A percentile compares a stretch with the other conserved stretches of the same genome.
Evolutionary conservation across 1,284 basidiomycete species (phyloP).

Genomic region (Pascua guehoae): DNA sequence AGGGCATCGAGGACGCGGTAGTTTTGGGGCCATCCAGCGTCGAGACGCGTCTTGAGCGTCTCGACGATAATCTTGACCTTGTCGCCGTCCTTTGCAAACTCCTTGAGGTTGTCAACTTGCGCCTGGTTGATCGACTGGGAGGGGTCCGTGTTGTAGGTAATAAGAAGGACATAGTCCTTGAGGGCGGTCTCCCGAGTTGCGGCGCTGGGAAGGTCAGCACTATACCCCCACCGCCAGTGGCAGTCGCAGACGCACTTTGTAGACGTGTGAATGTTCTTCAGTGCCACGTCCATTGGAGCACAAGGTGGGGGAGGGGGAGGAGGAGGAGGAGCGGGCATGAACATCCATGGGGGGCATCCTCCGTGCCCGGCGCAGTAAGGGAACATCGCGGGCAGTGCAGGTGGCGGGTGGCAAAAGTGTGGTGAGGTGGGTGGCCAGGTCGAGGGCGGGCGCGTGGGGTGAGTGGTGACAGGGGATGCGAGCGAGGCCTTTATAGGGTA

Average conservation of each 20-base stretch:
- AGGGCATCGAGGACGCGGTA: slow-evolving; percentile 41
- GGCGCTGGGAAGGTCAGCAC: neutral
- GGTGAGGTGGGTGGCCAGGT: too few relatives aligned
- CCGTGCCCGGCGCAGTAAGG: too few relatives aligned
- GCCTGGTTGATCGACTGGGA: neutral
- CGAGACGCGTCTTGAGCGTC: slow-evolving; percentile 35
- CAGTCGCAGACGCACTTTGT: neutral
- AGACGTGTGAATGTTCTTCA: neutral
- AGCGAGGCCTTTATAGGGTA: too few relatives aligned
- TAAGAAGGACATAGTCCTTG: slow-evolving; percentile 29
- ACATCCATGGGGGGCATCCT: too few relatives aligned
- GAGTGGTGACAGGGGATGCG: too few relatives aligned
- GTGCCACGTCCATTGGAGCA: neutral
- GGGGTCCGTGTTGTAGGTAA: slow-evolving; percentile 18
- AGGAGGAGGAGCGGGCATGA: too few relatives aligned
- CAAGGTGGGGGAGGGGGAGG: too few relatives aligned
- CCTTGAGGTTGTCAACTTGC: neutral
- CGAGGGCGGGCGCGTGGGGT: too few relatives aligned
- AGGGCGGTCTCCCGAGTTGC: slow-evolving; percentile 19
- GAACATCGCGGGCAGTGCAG: too few relatives aligned
- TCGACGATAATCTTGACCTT: slow-evolving; percentile 36
- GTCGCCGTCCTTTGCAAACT: slow-evolving; percentile 14
- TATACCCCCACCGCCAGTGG: too few relatives aligned
- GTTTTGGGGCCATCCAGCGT: slow-evolving; percentile 40
- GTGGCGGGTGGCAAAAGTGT: too few relatives aligned